Conservation (phyloP, 2,329 filamentous ascomycete species). For the Cyclaneusma minus region DNA sequence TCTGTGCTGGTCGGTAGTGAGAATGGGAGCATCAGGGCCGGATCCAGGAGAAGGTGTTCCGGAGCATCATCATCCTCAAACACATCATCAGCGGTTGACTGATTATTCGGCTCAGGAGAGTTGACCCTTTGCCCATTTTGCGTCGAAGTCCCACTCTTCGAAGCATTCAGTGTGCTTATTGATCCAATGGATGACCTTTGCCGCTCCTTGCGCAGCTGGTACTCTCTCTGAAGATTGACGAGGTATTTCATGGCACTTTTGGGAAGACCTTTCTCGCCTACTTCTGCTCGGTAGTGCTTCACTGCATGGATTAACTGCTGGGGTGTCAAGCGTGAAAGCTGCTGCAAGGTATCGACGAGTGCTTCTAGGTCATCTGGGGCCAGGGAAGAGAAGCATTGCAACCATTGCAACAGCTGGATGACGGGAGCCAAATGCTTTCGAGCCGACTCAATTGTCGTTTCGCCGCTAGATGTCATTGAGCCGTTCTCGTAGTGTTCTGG, state of each 20-base stretch:
- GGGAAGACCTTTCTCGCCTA: conserved; percentile 81
- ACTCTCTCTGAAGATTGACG: conserved; percentile 62
- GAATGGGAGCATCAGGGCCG: conserved; percentile 85
- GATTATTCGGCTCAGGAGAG: conserved; percentile 12
- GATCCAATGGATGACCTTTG: conserved; percentile 31
- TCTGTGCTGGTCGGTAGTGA: conserved; percentile 91
- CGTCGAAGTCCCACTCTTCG: conserved; percentile 27
- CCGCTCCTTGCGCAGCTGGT: conserved; percentile 40
- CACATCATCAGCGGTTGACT: conserved; percentile 12
- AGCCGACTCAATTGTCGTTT: conserved; percentile 73
- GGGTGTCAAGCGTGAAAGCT: conserved; percentile 69
- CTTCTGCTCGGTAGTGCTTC: conserved; percentile 85
- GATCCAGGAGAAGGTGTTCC: conserved; percentile 68
- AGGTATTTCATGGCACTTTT: conserved; percentile 85
- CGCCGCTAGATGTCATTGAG: conserved; percentile 70
- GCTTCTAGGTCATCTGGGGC: conserved; percentile 75
- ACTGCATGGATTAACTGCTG: conserved; percentile 85
- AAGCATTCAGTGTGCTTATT: conserved; percentile 14
- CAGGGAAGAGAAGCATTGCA: conserved; percentile 92
- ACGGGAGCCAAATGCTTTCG: conserved; percentile 76
- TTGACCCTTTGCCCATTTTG: conserved; percentile 6
- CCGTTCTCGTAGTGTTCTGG: conserved; percentile 93
- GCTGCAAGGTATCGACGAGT: conserved; percentile 74
- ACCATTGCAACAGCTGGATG: conserved; percentile 89
- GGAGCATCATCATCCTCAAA: conserved; percentile 57